Percentiles rank a stretch among this genome's conserved stretches.
Evolutionary conservation across 2,329 filamentous ascomycete species (phyloP).

Genomic region (Colletotrichum musae): DNA sequence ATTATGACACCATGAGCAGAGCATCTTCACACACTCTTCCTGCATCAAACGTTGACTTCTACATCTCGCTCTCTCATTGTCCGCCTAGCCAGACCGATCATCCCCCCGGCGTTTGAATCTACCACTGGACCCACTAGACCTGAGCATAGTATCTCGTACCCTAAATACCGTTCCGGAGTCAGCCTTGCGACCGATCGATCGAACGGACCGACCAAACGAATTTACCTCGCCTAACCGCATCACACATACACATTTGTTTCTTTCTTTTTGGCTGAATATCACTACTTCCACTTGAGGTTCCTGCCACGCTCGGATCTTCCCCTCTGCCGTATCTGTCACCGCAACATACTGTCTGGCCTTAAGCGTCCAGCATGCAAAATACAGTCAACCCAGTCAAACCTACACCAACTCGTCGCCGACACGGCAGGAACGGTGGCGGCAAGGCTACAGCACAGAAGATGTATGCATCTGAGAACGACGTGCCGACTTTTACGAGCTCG

Average conservation of each 20-base stretch:
- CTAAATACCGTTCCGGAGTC: not conserved
- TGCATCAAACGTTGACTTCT: constrained; percentile 32
- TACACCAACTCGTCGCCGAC: constrained; percentile 54
- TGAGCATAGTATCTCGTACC: not conserved
- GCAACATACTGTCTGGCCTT: not conserved
- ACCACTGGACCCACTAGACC: not conserved
- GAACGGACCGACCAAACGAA: not conserved
- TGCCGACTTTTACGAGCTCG: constrained; percentile 46
- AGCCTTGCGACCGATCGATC: constrained; percentile 8
- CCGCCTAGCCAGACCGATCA: constrained; percentile 31
- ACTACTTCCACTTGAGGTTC: not conserved
- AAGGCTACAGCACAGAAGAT: constrained; percentile 62
- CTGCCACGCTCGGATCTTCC: not conserved
- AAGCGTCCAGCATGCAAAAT: constrained; percentile 50
- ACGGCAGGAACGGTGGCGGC: constrained; percentile 51
- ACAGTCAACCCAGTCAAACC: constrained; percentile 50
- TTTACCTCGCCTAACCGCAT: constrained; percentile 3
- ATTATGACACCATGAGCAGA: constrained; percentile 40
- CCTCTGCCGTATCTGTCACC: not conserved
- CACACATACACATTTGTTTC: not conserved
- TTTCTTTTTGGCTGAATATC: not conserved
- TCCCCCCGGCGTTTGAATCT: constrained; percentile 29
- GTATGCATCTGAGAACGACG: constrained; percentile 74
- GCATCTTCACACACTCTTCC: constrained; percentile 30
- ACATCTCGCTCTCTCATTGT: constrained; percentile 36